Evolutionary conservation across 1,139 yeast species (phyloP).

Genomic region (Nakaseomyces nivariensis): DNA sequence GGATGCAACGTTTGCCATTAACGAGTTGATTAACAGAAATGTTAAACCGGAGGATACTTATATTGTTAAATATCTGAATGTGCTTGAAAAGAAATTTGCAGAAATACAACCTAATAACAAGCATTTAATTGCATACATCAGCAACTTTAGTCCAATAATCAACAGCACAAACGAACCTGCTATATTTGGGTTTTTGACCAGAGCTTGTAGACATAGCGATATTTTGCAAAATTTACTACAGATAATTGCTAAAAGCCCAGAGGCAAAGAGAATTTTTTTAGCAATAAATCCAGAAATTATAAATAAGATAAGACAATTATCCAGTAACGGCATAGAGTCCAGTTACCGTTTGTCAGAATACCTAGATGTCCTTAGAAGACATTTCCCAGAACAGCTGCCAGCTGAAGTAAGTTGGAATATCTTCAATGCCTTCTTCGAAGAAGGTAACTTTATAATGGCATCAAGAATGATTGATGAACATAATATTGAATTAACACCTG

Average conservation of each 20-base stretch:
- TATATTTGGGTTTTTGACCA: constrained; percentile 12
- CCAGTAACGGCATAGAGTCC: neutral
- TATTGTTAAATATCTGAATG: constrained; percentile 10
- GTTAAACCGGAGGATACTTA: constrained; percentile 8
- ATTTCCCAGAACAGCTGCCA: neutral
- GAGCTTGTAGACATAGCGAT: constrained; percentile 15
- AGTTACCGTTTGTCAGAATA: neutral
- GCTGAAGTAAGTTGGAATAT: neutral
- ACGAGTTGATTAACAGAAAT: constrained; percentile 9
- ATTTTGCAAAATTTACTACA: constrained; percentile 9
- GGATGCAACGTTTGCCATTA: constrained; percentile 10
- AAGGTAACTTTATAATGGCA: constrained; percentile 2
- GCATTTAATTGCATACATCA: constrained; percentile 7
- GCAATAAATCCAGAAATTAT: neutral
- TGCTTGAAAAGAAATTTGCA: constrained; percentile 9
- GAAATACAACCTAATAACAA: constrained; percentile 5
- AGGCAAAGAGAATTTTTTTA: neutral
- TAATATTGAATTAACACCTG: neutral
- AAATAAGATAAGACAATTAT: neutral
- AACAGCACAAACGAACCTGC: constrained; percentile 8
- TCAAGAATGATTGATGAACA: neutral
- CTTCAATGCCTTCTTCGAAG: neutral
- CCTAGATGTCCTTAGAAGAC: neutral
- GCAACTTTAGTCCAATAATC: constrained; percentile 15
- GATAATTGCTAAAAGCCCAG: neutral